These are phyloP conservation scores for Jaapia argillacea DNA, from an alignment of 768 basidiomycete genomes.

Conservation along the genomic window DNA sequence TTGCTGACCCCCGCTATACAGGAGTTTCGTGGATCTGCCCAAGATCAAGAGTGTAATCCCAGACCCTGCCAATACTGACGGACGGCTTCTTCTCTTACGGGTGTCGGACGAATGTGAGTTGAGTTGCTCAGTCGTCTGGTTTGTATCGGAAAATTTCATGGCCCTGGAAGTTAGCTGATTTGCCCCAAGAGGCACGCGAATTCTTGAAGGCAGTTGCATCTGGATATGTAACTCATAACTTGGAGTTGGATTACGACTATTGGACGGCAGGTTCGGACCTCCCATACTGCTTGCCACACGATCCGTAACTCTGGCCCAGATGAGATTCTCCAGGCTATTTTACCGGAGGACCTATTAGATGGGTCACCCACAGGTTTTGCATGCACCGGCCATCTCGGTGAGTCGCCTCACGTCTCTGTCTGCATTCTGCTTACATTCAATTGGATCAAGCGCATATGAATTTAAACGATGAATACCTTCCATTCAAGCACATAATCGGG, in stretches of 20 bases:
- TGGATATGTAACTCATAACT: constrained; percentile 43
- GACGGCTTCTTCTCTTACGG: constrained; percentile 59
- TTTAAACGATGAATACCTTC: constrained; percentile 81
- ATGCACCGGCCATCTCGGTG: constrained; percentile 85
- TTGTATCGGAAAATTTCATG: constrained; percentile 2
- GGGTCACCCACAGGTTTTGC: constrained; percentile 85
- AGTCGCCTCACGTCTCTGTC: constrained; percentile 13
- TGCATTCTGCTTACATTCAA: background rate
- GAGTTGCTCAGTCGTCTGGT: background rate
- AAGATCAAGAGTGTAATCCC: constrained; percentile 49
- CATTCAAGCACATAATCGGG: constrained; percentile 86
- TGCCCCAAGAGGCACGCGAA: constrained; percentile 42
- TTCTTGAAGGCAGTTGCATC: constrained; percentile 47
- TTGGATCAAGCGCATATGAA: constrained; percentile 73
- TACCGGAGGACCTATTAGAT: constrained; percentile 70
- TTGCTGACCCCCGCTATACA: constrained; percentile 21
- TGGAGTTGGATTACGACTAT: constrained; percentile 74
- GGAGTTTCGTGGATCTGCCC: constrained; percentile 59
- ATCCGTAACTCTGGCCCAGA: constrained; percentile 37
- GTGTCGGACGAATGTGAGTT: constrained; percentile 48
- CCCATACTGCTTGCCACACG: constrained; percentile 1
- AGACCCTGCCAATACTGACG: constrained; percentile 35
- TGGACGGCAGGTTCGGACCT: constrained; percentile 69
- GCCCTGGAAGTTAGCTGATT: constrained; percentile 51
- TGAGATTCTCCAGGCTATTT: constrained; percentile 72